Evolutionary conservation across 129 eudicot genomes (phyloP), one percentile per base, ranked within the genome.

Genomic region (Centrapalus pauciflorus): DNA sequence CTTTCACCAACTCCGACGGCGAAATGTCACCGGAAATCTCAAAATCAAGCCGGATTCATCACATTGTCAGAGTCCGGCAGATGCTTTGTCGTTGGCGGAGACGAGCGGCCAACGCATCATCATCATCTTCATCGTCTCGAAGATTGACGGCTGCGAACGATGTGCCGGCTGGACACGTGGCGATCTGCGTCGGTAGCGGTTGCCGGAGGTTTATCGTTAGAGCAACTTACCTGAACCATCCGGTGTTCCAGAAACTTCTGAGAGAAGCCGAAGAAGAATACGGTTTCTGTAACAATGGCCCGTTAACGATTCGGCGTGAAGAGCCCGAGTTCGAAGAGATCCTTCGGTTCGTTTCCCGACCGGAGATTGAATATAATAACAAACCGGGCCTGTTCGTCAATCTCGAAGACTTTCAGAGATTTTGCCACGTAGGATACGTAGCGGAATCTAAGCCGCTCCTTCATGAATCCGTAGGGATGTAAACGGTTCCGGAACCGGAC

Each of bases 161-260:
- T 56, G 97, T 86, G 10, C 97, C 97, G 16, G 80, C 95, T n/a
- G 97, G 95, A 59, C 95, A 90, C 82, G 91, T 90, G 52, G 97
- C 97, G 60, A 63, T 90, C 80, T 76, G 58, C 65, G 97, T 90
- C 13, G 97, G 97, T 11, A 75, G 50, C 71, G 66, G 50, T 34
- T 54, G 76, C 70, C 71, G 79, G 32, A 76, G 97, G 37, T 90
- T 83, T 46, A 71, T 90, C 13, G 83, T 90, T 43, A 82, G 80
- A 24, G 87, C 87, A 55, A 57, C 84, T 50, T 76, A 81, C 78
- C 85, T 90, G 55, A 90, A 86, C 65, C 95, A 90, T 72, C 97
- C 90, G 16, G 14, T 81, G 7, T 86, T 90, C 73, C 52, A 67
- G 72, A 80, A 71, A 45, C 90, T 90, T 9, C 74, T 90, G 26